phyloP scores from a whole-genome alignment of 371 early-diverging fungal species.

The Mucor mucedo region DNA sequence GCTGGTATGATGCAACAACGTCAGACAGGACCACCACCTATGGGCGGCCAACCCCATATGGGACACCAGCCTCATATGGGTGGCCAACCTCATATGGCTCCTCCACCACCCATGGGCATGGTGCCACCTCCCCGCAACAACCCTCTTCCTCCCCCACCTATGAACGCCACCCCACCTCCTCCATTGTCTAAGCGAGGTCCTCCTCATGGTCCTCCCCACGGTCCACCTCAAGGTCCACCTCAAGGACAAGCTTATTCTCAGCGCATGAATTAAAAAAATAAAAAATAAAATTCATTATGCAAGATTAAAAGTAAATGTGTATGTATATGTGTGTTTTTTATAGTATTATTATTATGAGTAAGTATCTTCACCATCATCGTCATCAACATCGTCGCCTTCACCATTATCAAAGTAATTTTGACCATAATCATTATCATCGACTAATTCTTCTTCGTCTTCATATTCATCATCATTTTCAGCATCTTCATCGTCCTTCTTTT shows the following conservation, averaged over 20 bases:
- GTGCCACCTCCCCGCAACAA: slow-evolving; percentile 14
- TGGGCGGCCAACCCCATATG: background rate
- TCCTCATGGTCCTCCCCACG: slow-evolving; percentile 11
- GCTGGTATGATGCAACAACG: slow-evolving; percentile 14
- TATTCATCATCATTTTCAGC: slow-evolving; percentile 40
- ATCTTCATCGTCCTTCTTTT: slow-evolving; percentile 41
- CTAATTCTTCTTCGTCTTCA: slow-evolving; percentile 60
- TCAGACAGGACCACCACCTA: slow-evolving; percentile 3
- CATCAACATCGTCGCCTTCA: slow-evolving; percentile 55
- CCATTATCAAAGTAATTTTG: slow-evolving; percentile 64
- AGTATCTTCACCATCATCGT: slow-evolving; percentile 44
- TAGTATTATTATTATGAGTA: slow-evolving; percentile 21
- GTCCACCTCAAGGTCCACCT: slow-evolving; percentile 5
- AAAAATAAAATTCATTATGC: slow-evolving; percentile 3
- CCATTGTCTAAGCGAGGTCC: slow-evolving; percentile 7
- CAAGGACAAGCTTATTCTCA: slow-evolving; percentile 21
- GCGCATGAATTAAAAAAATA: slow-evolving; percentile 15
- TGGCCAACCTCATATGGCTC: slow-evolving; percentile 14
- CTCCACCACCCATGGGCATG: slow-evolving; percentile 15
- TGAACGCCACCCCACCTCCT: slow-evolving; percentile 38
- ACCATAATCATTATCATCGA: slow-evolving; percentile 59
- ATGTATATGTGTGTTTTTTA: background rate
- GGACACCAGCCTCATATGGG: background rate
- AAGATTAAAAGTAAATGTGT: slow-evolving; percentile 5
- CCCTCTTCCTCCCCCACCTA: slow-evolving; percentile 44